Evolutionary conservation across 345 rosid species (phyloP), one percentile per base, ranked within the genome.

Genomic region (Citrus sinensis): DNA sequence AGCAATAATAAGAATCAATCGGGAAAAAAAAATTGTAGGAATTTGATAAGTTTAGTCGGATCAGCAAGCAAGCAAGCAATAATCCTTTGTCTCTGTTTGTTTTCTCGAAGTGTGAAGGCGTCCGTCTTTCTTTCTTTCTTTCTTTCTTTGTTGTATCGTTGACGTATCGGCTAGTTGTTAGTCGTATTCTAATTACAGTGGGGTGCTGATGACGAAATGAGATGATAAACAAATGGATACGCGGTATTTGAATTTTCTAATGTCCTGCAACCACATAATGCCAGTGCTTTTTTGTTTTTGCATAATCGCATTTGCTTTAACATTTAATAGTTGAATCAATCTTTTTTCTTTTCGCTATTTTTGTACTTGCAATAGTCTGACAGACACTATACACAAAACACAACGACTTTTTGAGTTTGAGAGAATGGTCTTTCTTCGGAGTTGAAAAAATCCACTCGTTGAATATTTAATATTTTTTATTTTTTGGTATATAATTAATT

Each of bases 161-260:
- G 56, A 54, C 56, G 2, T 54, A 54, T 54, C 56, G 35, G 37
- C 22, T 60, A 11, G 19, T 10, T 4, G 67, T 64, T 19, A 14
- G 40, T 20, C 9, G 70, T 35, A 11, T 34, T 65, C 27, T 19
- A 66, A 17, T 16, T 49, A 29, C 25, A 51, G 39, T 7, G 60
- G 74, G 61, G 24, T 59, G 62, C 62, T 8, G 40, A 27, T 56
- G 76, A 59, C 42, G 66, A 35, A 40, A 58, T n/a, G 7, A 24
- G 32, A 8, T 14, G 32, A 17, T 16, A 24, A 24, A 27, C 8
- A 24, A 37, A 7, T 35, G 76, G 66, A 5, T n/a, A 58, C 77
- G 69, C 77, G 69, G 20, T 20, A 74, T 74, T 74, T 74, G 58
- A 74, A 74, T 37, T 39, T 61, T 74, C 68, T 40, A 70, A 70